A percentile compares a stretch with the other conserved stretches of the same genome.
These are phyloP conservation scores for Umbilicaria muhlenbergii DNA, from an alignment of 495 filamentous ascomycete genomes.

Conservation along the genomic window DNA sequence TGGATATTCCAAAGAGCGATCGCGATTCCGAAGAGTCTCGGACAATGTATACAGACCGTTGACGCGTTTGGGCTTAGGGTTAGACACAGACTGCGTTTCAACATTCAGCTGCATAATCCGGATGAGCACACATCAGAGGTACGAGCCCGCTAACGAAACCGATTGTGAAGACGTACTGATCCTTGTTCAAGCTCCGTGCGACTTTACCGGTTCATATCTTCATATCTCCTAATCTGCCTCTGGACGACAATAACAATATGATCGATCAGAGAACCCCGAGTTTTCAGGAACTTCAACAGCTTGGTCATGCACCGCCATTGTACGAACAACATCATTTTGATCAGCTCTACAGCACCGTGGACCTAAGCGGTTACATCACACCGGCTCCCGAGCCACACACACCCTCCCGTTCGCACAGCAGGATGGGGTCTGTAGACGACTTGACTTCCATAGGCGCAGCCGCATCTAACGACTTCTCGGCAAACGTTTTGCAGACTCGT, in stretches of 20 bases:
- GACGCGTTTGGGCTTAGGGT: conserved; percentile 73
- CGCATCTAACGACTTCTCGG: conserved; percentile 32
- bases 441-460: conserved; percentile 46
- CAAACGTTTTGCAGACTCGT: conserved; percentile 45
- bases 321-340: conserved; percentile 83
- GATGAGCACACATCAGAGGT: conserved; percentile 88
- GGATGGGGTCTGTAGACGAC: conserved; percentile 66
- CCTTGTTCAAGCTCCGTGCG: conserved; percentile 46
- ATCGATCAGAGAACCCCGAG: conserved; percentile 33
- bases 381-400: conserved; percentile 52
- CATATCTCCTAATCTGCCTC: conserved; percentile 78
- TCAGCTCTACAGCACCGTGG: conserved; percentile 73
- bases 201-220: conserved; percentile 78
- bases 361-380: conserved; percentile 60
- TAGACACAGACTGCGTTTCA: conserved; percentile 71
- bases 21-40: conserved; percentile 60
- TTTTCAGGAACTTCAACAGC: conserved; percentile 10
- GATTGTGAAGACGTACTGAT: neutral
- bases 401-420: conserved; percentile 59
- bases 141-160: conserved; percentile 8
- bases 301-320: conserved; percentile 58
- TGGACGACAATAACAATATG: conserved; percentile 66
- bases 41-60: conserved; percentile 70
- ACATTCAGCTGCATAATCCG: conserved; percentile 78
- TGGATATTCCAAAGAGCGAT: conserved; percentile 57